phyloP scores from a whole-genome alignment of 352 stramenopile species.

The Phytopythium oedochilum region DNA sequence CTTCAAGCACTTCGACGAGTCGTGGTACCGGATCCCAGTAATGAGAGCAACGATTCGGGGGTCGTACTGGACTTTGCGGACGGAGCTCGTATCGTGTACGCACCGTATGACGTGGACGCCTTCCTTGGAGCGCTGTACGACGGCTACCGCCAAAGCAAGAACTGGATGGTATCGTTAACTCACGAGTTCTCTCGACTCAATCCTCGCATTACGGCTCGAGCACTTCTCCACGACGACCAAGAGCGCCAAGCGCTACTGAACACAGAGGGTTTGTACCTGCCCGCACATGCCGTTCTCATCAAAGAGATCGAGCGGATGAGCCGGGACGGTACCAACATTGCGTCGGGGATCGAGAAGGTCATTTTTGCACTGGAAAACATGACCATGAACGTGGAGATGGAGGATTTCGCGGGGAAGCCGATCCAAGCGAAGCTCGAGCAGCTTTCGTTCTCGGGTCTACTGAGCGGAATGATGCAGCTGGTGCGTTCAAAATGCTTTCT shows the following conservation, averaged over 20 bases:
- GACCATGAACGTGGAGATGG: conserved; percentile 60
- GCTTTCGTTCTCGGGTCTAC: conserved; percentile 44
- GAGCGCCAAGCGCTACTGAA: conserved; percentile 55
- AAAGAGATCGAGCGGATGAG: conserved; percentile 65
- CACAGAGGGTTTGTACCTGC: conserved; percentile 59
- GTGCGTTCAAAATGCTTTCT: no score
- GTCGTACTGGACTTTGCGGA: conserved; percentile 69
- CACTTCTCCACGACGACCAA: conserved; percentile 41
- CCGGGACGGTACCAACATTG: conserved; percentile 27
- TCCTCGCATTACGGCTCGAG: conserved; percentile 42
- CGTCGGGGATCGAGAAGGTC: conserved; percentile 49
- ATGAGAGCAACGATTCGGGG: conserved; percentile 26
- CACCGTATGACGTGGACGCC: conserved; percentile 44
- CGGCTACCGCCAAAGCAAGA: conserved; percentile 56
- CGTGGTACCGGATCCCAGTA: conserved; percentile 25
- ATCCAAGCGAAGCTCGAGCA: conserved; percentile 47
- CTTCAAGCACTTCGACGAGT: conserved; percentile 52
- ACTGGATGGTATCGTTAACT: conserved; percentile 52
- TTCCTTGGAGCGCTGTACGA: conserved; percentile 70
- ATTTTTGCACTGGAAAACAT: conserved; percentile 72
- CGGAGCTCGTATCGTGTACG: conserved; percentile 54
- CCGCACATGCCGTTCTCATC: conserved; percentile 38
- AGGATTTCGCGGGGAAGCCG: conserved; percentile 47
- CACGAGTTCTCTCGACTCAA: conserved; percentile 70
- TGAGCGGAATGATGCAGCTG: conserved; percentile 54